Evolutionary conservation across 805 yeast genomes (phyloP).

Genomic region (Schizosaccharomyces lindneri): DNA sequence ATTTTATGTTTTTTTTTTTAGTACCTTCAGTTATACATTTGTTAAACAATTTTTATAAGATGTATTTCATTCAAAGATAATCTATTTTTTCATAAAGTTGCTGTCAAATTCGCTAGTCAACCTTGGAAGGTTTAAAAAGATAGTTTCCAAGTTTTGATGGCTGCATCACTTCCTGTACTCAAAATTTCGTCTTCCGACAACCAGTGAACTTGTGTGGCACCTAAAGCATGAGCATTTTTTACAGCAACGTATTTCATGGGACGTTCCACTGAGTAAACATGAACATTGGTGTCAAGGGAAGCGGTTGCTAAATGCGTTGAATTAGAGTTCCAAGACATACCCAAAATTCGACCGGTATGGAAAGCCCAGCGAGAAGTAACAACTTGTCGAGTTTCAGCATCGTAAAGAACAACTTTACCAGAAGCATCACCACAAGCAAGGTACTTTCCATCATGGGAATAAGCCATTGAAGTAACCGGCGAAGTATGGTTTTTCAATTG

Average conservation of each 20-base stretch:
- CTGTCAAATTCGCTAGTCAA: background rate
- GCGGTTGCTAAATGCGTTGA: constrained; percentile 53
- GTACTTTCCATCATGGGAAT: constrained; percentile 43
- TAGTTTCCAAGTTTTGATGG: constrained; percentile 46
- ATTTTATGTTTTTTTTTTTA: no score
- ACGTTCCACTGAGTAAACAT: constrained; percentile 40
- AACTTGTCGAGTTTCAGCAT: constrained; percentile 22
- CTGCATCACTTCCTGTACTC: constrained; percentile 61
- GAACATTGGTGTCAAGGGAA: constrained; percentile 61
- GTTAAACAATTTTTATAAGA: background rate
- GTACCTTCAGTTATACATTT: no score
- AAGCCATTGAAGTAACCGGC: constrained; percentile 12
- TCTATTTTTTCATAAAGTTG: background rate
- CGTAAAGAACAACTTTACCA: constrained; percentile 66
- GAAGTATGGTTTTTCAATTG: background rate
- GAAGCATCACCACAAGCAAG: constrained; percentile 68
- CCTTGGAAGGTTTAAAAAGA: background rate
- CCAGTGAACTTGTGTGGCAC: constrained; percentile 62
- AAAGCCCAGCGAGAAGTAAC: constrained; percentile 85
- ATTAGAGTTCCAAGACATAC: constrained; percentile 57
- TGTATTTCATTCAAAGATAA: background rate
- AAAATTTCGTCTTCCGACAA: constrained; percentile 22
- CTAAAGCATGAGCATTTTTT: constrained; percentile 69
- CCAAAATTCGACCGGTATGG: constrained; percentile 62
- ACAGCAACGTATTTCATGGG: constrained; percentile 56